These are phyloP conservation scores for Auriscalpium orientale DNA, from an alignment of 768 basidiomycete genomes.

Conservation along the genomic window DNA sequence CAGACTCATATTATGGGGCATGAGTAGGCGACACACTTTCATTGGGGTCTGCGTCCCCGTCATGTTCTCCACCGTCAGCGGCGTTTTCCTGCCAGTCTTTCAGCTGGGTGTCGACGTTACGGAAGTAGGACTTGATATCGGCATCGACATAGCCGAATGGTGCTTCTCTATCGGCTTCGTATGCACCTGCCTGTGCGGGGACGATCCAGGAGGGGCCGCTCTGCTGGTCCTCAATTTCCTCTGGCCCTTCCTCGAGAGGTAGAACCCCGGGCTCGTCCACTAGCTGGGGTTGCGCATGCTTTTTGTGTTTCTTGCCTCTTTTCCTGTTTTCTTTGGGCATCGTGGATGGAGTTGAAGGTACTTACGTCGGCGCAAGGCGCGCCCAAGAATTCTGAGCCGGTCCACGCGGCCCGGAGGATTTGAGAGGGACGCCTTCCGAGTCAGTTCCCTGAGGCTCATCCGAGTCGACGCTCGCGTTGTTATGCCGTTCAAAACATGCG, in stretches of 20 bases:
- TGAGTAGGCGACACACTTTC: conserved; percentile 42
- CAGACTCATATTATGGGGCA: no score
- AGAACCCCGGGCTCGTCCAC: conserved; percentile 17
- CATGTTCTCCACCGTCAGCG: conserved; percentile 34
- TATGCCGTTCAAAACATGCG: conserved; percentile 81
- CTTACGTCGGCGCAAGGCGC: no score
- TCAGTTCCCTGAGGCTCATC: no score
- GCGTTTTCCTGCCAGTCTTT: conserved; percentile 73
- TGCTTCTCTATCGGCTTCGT: conserved; percentile 50
- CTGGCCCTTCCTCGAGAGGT: conserved; percentile 9
- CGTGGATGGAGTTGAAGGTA: not conserved
- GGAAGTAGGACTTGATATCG: conserved; percentile 90
- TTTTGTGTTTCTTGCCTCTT: conserved; percentile 70
- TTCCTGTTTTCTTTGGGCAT: conserved; percentile 77
- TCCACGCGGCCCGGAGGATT: no score
- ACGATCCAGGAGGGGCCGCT: conserved; percentile 70
- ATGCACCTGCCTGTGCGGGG: conserved; percentile 27
- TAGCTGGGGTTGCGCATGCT: conserved; percentile 26
- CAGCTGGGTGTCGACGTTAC: conserved; percentile 81
- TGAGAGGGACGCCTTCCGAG: no score
- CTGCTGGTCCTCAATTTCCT: conserved; percentile 5
- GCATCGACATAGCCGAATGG: conserved; percentile 88
- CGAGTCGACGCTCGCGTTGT: not conserved
- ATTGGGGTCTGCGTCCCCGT: conserved; percentile 52
- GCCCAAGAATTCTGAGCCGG: no score